Evolutionary conservation across 345 rosid species (phyloP), one percentile per base, ranked within the genome.

Genomic region (Carallia pectinifolia): DNA sequence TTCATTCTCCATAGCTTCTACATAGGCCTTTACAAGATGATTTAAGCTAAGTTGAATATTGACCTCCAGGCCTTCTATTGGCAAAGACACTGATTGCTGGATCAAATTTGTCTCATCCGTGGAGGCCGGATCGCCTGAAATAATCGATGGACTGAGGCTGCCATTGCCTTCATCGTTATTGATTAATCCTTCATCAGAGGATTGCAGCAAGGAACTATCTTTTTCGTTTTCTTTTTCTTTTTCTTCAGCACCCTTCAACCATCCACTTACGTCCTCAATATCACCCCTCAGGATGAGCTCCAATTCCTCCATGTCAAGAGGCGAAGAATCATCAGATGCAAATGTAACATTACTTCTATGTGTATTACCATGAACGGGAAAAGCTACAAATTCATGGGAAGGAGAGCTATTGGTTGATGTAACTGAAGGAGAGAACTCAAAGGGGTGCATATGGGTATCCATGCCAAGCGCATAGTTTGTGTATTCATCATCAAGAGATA

Each of bases 11-110:
- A 68, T 64, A n/a, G 81, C 76, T 53, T 77, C 75, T 16, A 19
- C 74, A 53, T 70, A 74, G 6, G 72, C 78, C 40, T 36, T 61
- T 48, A 53, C 48, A 0, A 74, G 72, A 52, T 74, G 78, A 54
- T 19, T 16, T 34, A 71, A 27, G 33, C 68, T 30, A 39, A 70
- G 12, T 38, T 34, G 60, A 30, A 59, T 60, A 8, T 73, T 44
- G 34, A 69, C 33, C 60, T 58, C 53, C 58, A 60, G 60, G 30
- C 27, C 71, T 69, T 52, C 71, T n/a, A 23, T 27, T 27, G 81
- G 77, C 7, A 73, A 38, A 23, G 6, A 59, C 8, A 77, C 48
- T 23, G 68, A 10, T 18, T 36, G 67, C 54, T 50, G 54, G 54
- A 16, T 50, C 18, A 50, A 3, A 50, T 5, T 15, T 15, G n/a